Evolutionary conservation across 2,329 filamentous ascomycete species (phyloP), one percentile per base, ranked within the genome.

Genomic region (Paraphoma chrysanthemicola): DNA sequence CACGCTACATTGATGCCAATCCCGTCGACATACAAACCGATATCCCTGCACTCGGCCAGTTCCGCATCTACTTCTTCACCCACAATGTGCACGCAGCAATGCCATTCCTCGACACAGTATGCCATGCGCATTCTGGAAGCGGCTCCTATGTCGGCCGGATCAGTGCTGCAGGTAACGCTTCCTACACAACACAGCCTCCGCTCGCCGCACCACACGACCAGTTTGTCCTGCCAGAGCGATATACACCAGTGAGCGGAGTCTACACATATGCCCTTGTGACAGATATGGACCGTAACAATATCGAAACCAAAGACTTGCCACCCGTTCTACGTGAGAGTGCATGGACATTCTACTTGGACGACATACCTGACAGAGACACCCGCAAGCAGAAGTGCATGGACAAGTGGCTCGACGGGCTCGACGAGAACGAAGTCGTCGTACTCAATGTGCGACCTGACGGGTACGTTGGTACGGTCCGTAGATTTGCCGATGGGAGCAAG

Each of bases 21-120:
- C 90, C 90, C 0, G 86, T 93, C 42, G 88, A 93, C 64, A 79
- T 93, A 29, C 89, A 93, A 71, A 85, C 92, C 6, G 90, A 93
- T 68, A 90, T 93, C 44, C 90, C 90, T 1, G 85, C 92, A 75
- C 80, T 93, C 6, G 88, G 90, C 28, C 90, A 93, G 69, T 93
- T 93, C 79, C 85, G 89, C 47, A 84, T 92, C 44, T 92, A 90
- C 73, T 83, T 93, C 57, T 84, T 93, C 57, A 84, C 87, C 58
- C 86, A 85, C 68, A 82, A 91, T 66, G 80, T 91, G 2, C 79
- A 82, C 52, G 73, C 81, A 48, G 75, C 81, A 31, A 79, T 78
- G 51, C 77, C 79, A 1, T 91, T 91, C 74, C 79, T 92, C 23
- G 79, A 84, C 6, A 81, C 79, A 0, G 81, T 92, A 41, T 89